phyloP scores from a whole-genome alignment of 2,329 filamentous ascomycete species.

The Epichloe gansuensis region DNA sequence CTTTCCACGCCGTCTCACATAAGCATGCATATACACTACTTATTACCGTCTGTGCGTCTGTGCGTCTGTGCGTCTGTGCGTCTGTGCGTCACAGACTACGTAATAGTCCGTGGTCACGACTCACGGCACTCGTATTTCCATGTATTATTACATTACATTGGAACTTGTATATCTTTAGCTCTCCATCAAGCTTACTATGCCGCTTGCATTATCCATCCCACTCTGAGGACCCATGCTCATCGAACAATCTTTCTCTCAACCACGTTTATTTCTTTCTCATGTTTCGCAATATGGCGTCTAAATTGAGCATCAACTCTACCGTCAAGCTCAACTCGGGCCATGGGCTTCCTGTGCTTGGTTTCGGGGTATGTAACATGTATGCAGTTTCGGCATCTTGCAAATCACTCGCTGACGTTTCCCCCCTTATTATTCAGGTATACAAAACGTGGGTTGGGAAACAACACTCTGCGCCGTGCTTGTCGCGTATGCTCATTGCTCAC shows the following conservation, averaged over 20 bases:
- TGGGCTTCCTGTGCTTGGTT: constrained; percentile 39
- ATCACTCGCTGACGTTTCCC: not conserved
- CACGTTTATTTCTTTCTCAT: not conserved
- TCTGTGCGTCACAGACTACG: too few species aligned
- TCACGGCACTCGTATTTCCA: too few species aligned
- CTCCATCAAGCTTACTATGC: too few species aligned
- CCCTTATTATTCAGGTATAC: constrained; percentile 29
- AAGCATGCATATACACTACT: too few species aligned
- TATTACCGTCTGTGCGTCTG: too few species aligned
- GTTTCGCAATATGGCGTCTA: constrained; percentile 30
- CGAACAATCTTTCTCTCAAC: not conserved
- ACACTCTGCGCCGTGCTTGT: not conserved
- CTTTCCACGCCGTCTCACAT: too few species aligned
- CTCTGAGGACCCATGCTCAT: too few species aligned
- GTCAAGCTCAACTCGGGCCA: constrained; percentile 42
- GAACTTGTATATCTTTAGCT: too few species aligned
- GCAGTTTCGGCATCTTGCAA: not conserved
- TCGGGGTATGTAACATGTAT: constrained; percentile 30
- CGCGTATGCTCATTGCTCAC: not conserved
- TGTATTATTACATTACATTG: too few species aligned
- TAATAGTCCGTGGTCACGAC: too few species aligned
- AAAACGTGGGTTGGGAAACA: constrained; percentile 29
- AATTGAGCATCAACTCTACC: constrained; percentile 32
- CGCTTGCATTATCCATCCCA: too few species aligned
- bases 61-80: too few species aligned